Conservation (phyloP, 495 filamentous ascomycete genomes). For the Bryoglossum gracile region DNA sequence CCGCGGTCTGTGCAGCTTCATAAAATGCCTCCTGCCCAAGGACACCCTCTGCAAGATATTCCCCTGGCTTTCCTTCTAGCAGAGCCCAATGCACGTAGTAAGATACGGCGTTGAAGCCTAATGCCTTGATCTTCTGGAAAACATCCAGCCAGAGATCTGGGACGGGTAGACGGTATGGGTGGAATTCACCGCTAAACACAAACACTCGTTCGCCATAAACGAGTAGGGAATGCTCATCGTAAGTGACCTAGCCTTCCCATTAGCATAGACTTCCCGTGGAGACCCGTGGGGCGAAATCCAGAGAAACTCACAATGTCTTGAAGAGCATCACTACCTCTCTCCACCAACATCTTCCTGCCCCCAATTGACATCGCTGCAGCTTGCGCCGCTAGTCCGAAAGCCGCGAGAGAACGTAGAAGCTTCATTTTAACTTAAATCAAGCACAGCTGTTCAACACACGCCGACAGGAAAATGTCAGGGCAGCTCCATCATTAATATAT, state of each 20-base stretch:
- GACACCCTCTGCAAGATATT: slow-evolving; percentile 61
- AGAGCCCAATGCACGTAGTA: slow-evolving; percentile 77
- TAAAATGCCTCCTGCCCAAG: slow-evolving; percentile 67
- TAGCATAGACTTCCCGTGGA: background rate
- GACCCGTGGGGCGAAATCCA: background rate
- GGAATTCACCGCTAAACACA: slow-evolving; percentile 68
- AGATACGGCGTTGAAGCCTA: slow-evolving; percentile 69
- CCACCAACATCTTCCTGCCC: slow-evolving; percentile 16
- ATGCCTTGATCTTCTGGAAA: slow-evolving; percentile 71
- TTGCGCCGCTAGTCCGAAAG: slow-evolving; percentile 13
- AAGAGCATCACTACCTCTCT: slow-evolving; percentile 18
- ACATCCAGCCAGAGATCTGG: slow-evolving; percentile 64
- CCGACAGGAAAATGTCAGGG: background rate
- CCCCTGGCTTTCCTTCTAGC: slow-evolving; percentile 64
- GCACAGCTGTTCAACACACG: background rate
- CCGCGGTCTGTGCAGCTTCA: slow-evolving; percentile 56
- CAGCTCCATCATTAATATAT: slow-evolving; percentile 2
- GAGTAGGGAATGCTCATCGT: slow-evolving; percentile 69
- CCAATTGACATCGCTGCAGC: slow-evolving; percentile 20
- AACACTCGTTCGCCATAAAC: slow-evolving; percentile 63
- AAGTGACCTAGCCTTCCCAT: slow-evolving; percentile 51
- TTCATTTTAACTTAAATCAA: slow-evolving; percentile 13
- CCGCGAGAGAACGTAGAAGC: slow-evolving; percentile 6
- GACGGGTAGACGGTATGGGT: slow-evolving; percentile 61
- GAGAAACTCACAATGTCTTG: slow-evolving; percentile 20